Evolutionary conservation across 2,329 filamentous ascomycete species (phyloP), one percentile per base, ranked within the genome.

Genomic region (Torrubiella hemipterigena): DNA sequence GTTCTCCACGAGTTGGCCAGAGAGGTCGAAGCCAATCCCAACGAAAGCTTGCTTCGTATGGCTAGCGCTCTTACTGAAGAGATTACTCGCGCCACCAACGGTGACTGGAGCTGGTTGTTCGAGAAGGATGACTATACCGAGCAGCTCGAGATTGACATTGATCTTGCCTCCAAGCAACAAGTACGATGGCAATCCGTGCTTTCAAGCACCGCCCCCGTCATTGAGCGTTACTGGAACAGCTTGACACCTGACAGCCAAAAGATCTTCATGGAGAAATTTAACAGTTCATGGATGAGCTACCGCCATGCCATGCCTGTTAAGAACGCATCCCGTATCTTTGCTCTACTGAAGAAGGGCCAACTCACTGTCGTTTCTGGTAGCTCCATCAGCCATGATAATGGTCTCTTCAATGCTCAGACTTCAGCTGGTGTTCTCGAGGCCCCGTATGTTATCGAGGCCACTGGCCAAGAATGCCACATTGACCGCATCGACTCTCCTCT

Each of bases 31-130:
- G 15, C 15, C 26, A 26, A 22, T 17, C 17, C 25, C 12, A 13
- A 28, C 20, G 33, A 35, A 15, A 29, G 25, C 12, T 28, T 32
- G 4, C 21, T 35, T 20, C 20, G 30, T 4, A 21, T 35, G 2
- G 22, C 33, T 6, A 35, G 30, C 20, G 17, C 21, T 5, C 12
- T 35, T 6, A 18, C 29, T 3, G 33, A 35, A n/a, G 33, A 35
- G 21, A 24, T 35, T 1, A 32, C 33, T 3, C 6, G 12, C 3
- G 33, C 33, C 9, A 35, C 30, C 9, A n/a, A 21, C 21, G 33
- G 33, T 9, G 33, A 35, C 17, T 35, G 33, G 33, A 29, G 25
- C 17, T 35, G 33, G 33, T 29, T 35, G 33, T 11, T 32, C 11
- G 33, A 35, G 11, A 31, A 17, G n/a, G 30, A 32, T 7, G 19